These are phyloP conservation scores for Tuber aestivum DNA, from an alignment of 495 filamentous ascomycete genomes.

Conservation along the genomic window DNA sequence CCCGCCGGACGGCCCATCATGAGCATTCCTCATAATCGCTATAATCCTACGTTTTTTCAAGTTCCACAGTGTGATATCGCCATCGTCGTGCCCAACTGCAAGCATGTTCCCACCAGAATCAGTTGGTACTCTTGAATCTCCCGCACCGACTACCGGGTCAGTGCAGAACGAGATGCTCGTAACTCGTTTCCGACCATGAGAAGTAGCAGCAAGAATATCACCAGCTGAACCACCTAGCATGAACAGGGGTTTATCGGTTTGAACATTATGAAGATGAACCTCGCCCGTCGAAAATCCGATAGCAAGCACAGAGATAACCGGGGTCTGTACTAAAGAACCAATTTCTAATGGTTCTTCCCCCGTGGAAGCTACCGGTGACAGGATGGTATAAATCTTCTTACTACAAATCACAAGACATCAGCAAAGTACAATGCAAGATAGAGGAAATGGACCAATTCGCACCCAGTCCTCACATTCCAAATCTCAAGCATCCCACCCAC, in stretches of 20 bases:
- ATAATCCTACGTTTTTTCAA: constrained; percentile 75
- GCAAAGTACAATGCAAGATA: constrained; percentile 1
- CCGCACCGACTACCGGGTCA: constrained; percentile 82
- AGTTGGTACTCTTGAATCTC: constrained; percentile 59
- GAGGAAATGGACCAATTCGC: not conserved
- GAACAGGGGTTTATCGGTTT: constrained; percentile 63
- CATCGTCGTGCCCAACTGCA: constrained; percentile 48
- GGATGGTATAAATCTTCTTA: constrained; percentile 77
- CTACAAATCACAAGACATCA: constrained; percentile 18
- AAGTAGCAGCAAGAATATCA: constrained; percentile 44
- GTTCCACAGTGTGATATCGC: constrained; percentile 94
- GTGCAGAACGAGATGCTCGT: constrained; percentile 85
- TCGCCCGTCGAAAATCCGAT: constrained; percentile 76
- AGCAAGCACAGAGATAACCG: constrained; percentile 77
- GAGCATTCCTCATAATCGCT: constrained; percentile 76
- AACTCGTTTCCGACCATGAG: constrained; percentile 48
- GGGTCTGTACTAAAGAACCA: constrained; percentile 73
- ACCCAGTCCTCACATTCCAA: constrained; percentile 87
- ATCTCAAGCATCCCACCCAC: constrained; percentile 87
- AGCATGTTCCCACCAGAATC: constrained; percentile 68
- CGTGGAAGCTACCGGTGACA: constrained; percentile 51
- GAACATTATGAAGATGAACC: constrained; percentile 72
- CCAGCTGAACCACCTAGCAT: constrained; percentile 56
- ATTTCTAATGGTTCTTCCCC: constrained; percentile 63
- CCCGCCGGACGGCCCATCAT: constrained; percentile 62